Percentiles rank a stretch among this genome's conserved stretches.
These are phyloP conservation scores for Cucumis sativus DNA, from an alignment of 306 rosid species.

Conservation along the genomic window DNA sequence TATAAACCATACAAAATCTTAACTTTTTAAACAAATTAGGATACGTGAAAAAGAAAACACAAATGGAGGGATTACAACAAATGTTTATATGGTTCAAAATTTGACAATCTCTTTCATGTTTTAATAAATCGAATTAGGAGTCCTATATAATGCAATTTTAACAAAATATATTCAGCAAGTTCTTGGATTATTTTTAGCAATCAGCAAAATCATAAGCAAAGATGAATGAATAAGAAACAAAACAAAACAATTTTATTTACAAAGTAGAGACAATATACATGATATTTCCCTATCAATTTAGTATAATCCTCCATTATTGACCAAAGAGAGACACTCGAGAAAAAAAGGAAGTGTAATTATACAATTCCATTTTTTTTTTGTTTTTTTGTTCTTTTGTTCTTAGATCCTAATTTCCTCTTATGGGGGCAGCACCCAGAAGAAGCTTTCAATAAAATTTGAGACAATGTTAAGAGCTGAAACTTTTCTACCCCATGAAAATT, in stretches of 20 bases:
- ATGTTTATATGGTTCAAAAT: too few species aligned
- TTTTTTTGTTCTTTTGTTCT: background rate
- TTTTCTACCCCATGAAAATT: background rate
- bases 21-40: too few species aligned
- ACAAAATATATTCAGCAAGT: too few species aligned
- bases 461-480: background rate
- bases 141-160: too few species aligned
- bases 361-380: background rate
- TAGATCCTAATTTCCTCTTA: background rate
- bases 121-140: too few species aligned
- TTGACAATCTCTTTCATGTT: too few species aligned
- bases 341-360: background rate
- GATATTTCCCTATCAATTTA: background rate
- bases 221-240: too few species aligned
- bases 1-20: too few species aligned
- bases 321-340: background rate
- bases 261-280: background rate
- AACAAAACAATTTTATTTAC: background rate
- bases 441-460: background rate
- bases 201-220: background rate
- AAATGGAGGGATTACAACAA: too few species aligned
- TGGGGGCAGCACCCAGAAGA: background rate
- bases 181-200: background rate
- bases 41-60: too few species aligned
- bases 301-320: conserved; percentile 1